A percentile compares a stretch with the other conserved stretches of the same genome.
Conservation (phyloP, 345 rosid species). For the Melastoma malabathricum region DNA sequence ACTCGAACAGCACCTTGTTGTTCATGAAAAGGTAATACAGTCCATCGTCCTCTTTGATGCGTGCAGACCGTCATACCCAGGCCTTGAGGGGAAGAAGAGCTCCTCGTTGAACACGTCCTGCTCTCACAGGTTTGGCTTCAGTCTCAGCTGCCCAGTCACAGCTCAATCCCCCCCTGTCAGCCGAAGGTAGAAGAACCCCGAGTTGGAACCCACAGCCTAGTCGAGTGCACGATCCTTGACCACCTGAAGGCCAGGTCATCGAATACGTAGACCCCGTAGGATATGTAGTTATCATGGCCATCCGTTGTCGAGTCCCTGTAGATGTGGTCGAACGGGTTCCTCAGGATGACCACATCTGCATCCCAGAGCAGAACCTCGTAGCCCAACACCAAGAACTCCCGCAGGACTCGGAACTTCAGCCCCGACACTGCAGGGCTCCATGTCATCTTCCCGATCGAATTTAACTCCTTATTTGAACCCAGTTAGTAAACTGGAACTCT, state of each 20-base stretch:
- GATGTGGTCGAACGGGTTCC: conserved; percentile 35
- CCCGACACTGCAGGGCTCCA: conserved; percentile 36
- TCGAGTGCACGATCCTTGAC: conserved; percentile 33
- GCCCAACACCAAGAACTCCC: conserved; percentile 43
- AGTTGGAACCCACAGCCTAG: conserved; percentile 41
- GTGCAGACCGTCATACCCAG: conserved; percentile 35
- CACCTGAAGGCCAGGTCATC: conserved; percentile 39
- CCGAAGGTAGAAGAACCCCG: conserved; percentile 37
- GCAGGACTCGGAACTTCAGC: conserved; percentile 29
- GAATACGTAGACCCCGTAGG: conserved; percentile 33
- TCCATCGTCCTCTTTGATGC: conserved; percentile 36
- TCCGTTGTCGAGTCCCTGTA: conserved; percentile 38
- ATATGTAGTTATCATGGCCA: conserved; percentile 31
- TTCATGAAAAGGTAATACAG: conserved; percentile 33
- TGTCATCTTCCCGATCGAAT: conserved; percentile 24
- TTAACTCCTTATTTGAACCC: conserved; percentile 22
- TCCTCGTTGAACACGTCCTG: conserved; percentile 44
- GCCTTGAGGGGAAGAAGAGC: conserved; percentile 28
- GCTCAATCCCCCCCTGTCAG: conserved; percentile 38
- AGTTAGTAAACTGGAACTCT: conserved; percentile 31
- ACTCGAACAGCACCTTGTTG: conserved; percentile 34
- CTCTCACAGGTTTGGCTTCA: conserved; percentile 24
- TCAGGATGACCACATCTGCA: conserved; percentile 28
- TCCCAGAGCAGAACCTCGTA: conserved; percentile 41
- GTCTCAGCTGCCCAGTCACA: conserved; percentile 28